These are phyloP conservation scores for Perilla frutescens DNA, from an alignment of 257 asterid genomes.

Conservation along the genomic window DNA sequence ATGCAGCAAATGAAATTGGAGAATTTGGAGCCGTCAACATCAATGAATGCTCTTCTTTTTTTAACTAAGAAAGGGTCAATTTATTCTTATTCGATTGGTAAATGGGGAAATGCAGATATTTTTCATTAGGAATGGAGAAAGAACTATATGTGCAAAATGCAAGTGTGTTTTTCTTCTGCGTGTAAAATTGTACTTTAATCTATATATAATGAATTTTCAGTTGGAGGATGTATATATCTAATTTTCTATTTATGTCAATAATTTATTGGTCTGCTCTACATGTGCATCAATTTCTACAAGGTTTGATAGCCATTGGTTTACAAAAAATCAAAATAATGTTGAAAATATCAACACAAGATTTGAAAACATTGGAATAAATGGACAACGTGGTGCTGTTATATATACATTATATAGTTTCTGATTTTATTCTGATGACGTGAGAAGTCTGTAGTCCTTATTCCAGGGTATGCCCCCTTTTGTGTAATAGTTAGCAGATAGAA, in stretches of 20 bases:
- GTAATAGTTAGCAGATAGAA: no score
- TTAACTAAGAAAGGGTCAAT: neutral
- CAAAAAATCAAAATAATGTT: no score
- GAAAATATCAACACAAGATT: no score
- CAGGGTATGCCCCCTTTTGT: no score
- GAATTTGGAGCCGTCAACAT: constrained; percentile 8
- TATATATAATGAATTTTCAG: no score
- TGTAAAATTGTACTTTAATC: constrained; percentile 11
- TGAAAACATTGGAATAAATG: no score
- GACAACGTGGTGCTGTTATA: no score
- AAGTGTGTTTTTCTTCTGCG: neutral
- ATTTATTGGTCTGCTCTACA: neutral
- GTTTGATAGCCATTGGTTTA: no score
- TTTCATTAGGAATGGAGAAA: neutral
- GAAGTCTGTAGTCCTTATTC: no score
- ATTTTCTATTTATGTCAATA: neutral
- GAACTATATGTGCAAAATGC: neutral
- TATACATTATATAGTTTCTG: no score
- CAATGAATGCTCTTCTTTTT: constrained; percentile 15
- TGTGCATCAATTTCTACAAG: neutral
- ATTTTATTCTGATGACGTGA: no score
- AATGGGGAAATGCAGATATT: neutral
- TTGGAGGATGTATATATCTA: no score
- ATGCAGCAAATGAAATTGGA: constrained; percentile 9
- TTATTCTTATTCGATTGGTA: constrained; percentile 30